Conservation (phyloP, 2,329 filamentous ascomycete species). For the Botrytis aclada region DNA sequence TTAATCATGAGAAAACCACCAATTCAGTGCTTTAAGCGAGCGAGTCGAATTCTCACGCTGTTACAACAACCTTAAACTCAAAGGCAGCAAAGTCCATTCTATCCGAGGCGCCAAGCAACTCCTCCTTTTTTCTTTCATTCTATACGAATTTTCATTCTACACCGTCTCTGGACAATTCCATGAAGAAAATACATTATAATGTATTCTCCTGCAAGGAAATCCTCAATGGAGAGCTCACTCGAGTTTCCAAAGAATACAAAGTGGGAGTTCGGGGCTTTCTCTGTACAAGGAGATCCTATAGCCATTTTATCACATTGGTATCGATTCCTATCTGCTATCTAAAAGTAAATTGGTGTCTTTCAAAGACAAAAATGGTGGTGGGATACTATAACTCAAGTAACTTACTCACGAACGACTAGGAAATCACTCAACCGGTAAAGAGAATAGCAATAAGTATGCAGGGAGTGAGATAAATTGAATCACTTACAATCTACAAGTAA, state of each 20-base stretch:
- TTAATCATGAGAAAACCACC: background rate
- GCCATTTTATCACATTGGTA: too few relatives aligned
- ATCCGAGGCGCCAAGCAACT: rapidly evolving
- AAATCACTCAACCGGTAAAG: rapidly evolving
- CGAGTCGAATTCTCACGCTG: too few relatives aligned
- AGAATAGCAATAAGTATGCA: background rate
- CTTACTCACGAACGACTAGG: rapidly evolving
- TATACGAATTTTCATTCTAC: rapidly evolving
- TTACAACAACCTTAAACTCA: rapidly evolving
- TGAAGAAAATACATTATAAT: background rate
- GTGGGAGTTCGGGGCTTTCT: too few relatives aligned
- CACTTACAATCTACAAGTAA: background rate
- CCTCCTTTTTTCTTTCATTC: rapidly evolving
- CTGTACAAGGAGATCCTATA: too few relatives aligned
- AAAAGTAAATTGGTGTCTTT: too few relatives aligned
- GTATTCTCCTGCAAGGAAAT: background rate
- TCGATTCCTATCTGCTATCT: too few relatives aligned
- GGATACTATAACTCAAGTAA: background rate
- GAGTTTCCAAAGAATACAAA: rapidly evolving
- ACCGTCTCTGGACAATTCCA: rapidly evolving
- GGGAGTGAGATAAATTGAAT: background rate
- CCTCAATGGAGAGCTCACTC: background rate
- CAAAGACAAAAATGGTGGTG: background rate
- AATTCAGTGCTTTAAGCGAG: background rate
- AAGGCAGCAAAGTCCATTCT: rapidly evolving